phyloP scores from a whole-genome alignment of 805 yeast genomes.

The Lachancea waltii region DNA sequence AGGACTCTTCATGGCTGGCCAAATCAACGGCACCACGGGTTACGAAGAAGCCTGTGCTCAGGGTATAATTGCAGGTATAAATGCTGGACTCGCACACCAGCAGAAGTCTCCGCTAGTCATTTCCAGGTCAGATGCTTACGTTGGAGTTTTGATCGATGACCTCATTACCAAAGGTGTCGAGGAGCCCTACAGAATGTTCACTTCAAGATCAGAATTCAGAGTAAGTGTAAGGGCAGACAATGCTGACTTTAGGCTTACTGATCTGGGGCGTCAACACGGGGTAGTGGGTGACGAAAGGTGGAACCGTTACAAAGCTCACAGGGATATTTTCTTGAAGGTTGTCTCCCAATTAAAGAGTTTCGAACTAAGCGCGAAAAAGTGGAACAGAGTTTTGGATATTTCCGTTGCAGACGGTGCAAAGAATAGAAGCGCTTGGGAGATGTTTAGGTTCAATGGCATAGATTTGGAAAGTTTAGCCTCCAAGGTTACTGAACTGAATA shows the following conservation, averaged over 20 bases:
- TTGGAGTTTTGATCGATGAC: slow-evolving; percentile 92
- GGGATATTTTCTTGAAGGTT: slow-evolving; percentile 38
- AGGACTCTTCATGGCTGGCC: slow-evolving; percentile 90
- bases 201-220: slow-evolving; percentile 91
- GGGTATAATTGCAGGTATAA: slow-evolving; percentile 91
- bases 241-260: slow-evolving; percentile 82
- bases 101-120: slow-evolving; percentile 43
- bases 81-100: slow-evolving; percentile 64
- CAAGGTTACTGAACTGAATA: slow-evolving; percentile 34
- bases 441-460: slow-evolving; percentile 51
- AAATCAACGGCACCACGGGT: slow-evolving; percentile 97
- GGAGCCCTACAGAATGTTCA: slow-evolving; percentile 97
- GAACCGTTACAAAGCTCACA: slow-evolving; percentile 41
- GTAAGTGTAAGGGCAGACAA: slow-evolving; percentile 88
- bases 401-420: slow-evolving; percentile 49
- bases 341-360: slow-evolving; percentile 41
- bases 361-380: slow-evolving; percentile 48
- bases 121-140: slow-evolving; percentile 75
- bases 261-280: slow-evolving; percentile 57
- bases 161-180: slow-evolving; percentile 90
- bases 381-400: slow-evolving; percentile 49
- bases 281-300: slow-evolving; percentile 59
- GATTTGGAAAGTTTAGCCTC: slow-evolving; percentile 24
- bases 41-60: slow-evolving; percentile 99
- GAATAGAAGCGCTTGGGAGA: slow-evolving; percentile 61